These are phyloP conservation scores for Myxozyma vanderwaltii DNA, from an alignment of 805 yeast species.

Conservation along the genomic window DNA sequence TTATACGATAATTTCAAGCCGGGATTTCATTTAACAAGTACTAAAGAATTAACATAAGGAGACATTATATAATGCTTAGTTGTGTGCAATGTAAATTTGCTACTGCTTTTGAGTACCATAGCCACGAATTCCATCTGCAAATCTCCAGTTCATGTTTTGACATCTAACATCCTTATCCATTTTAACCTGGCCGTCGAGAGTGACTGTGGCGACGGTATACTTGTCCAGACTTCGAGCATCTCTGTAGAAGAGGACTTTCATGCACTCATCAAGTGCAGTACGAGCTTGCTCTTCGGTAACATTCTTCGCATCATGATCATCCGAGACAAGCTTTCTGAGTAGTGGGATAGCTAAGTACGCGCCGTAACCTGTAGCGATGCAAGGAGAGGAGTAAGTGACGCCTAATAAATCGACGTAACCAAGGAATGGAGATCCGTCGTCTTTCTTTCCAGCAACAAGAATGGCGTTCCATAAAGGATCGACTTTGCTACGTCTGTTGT, in stretches of 20 bases:
- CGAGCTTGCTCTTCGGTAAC: constrained; percentile 70
- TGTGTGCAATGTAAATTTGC: not conserved
- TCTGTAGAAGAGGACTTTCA: constrained; percentile 93
- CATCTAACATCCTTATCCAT: constrained; percentile 68
- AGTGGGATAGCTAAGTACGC: constrained; percentile 92
- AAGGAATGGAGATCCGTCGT: constrained; percentile 68
- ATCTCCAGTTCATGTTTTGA: constrained; percentile 82
- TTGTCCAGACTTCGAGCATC: constrained; percentile 93
- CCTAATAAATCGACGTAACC: constrained; percentile 90
- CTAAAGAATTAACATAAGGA: too few species aligned
- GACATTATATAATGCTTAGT: too few species aligned
- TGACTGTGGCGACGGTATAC: constrained; percentile 76
- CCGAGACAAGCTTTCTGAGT: constrained; percentile 69
- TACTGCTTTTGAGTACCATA: constrained; percentile 68
- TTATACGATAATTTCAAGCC: too few species aligned
- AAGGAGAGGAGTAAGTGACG: constrained; percentile 82
- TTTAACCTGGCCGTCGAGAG: constrained; percentile 60
- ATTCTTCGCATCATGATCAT: constrained; percentile 59
- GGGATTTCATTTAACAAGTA: too few species aligned
- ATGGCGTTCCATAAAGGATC: constrained; percentile 95
- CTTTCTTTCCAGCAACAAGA: constrained; percentile 85
- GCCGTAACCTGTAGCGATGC: constrained; percentile 96
- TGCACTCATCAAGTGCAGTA: constrained; percentile 73
- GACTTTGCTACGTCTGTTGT: constrained; percentile 87
- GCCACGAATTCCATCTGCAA: constrained; percentile 85